These are phyloP conservation scores for Quercus tomentella DNA, from an alignment of 331 rosid genomes.

Conservation along the genomic window DNA sequence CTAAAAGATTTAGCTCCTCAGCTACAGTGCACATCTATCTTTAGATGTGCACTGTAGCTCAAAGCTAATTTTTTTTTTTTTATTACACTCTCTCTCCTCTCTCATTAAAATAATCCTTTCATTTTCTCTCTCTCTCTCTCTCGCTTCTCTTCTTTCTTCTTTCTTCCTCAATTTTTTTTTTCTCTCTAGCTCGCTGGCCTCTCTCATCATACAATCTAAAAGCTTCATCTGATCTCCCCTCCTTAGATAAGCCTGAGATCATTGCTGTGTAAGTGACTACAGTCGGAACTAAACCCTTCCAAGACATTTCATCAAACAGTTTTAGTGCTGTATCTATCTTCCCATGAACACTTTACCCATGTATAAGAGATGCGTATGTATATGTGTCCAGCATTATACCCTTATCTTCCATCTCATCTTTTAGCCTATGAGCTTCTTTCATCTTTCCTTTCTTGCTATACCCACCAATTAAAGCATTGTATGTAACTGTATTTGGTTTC, in stretches of 20 bases:
- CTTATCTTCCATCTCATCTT: slow-evolving; percentile 49
- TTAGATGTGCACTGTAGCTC: too few species aligned
- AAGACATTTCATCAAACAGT: slow-evolving; percentile 62
- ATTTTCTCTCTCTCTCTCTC: too few species aligned
- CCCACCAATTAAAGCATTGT: slow-evolving; percentile 67
- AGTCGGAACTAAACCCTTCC: slow-evolving; percentile 41
- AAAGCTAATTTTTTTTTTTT: too few species aligned
- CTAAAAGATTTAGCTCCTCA: too few species aligned
- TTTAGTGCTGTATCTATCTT: slow-evolving; percentile 55
- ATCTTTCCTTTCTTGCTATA: slow-evolving; percentile 60
- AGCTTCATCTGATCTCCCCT: slow-evolving; percentile 77
- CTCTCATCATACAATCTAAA: slow-evolving; percentile 68
- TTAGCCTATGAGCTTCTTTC: slow-evolving; percentile 51
- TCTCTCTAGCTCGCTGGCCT: too few species aligned
- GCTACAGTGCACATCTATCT: too few species aligned
- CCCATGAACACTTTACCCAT: slow-evolving; percentile 67
- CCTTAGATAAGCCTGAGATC: slow-evolving; percentile 78
- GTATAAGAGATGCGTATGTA: slow-evolving; percentile 73
- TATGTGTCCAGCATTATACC: slow-evolving; percentile 63
- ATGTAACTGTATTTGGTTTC: slow-evolving; percentile 55
- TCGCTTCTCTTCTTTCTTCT: too few species aligned
- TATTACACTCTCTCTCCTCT: too few species aligned
- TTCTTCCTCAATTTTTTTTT: too few species aligned
- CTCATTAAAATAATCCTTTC: too few species aligned
- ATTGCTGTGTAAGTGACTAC: slow-evolving; percentile 58